Base-by-base conservation (phyloP, 1,139 yeast species). In the Taiozyma sp. region DNA sequence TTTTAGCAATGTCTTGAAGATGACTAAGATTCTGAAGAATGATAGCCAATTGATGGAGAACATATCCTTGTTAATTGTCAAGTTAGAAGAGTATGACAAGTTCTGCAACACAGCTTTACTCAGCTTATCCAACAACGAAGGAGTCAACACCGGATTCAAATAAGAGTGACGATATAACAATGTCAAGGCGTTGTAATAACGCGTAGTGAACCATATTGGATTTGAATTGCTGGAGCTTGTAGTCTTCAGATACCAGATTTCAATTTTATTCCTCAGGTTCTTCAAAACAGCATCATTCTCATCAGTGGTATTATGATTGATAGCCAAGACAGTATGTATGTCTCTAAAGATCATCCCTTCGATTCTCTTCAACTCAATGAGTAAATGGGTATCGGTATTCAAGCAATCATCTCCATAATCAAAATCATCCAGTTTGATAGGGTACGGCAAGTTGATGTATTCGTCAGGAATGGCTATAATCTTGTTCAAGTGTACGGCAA, bases 61-160 rank as follows among this genome's bases (percentile, higher is more conserved):
- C 7, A 35, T 29, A 16, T 35, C 26, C 43, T 50, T 49, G 29
- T 47, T 50, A 7, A 51, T 45, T 13, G 53, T 52, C 14, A 54
- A 42, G 34, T 58, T 58, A 45, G 56, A 57, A 2, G 61, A 52
- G 32, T 58, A 58, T 13, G 62, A 56, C 35, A 58, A 37, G 37
- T 57, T 57, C 41, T 58, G 61, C 13, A 57, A 47, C 4, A 56
- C 61, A 3, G 58, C 56, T 32, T 55, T 52, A 29, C 53, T 45
- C 29, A 58, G 30, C 30, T 50, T 53, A 6, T 50, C 50, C 42
- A 52, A 28, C 6, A 52, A 29, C 14, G 55, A 56, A 4, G 44
- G 43, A 6, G 50, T 47, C 16, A 56, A 53, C 2, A 47, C 34
- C 7, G 57, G 59, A 34, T 53, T 53, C 28, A 57, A 48, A 42